phyloP scores from a whole-genome alignment of 495 filamentous ascomycete genomes.

The Penicillium diatomitis region DNA sequence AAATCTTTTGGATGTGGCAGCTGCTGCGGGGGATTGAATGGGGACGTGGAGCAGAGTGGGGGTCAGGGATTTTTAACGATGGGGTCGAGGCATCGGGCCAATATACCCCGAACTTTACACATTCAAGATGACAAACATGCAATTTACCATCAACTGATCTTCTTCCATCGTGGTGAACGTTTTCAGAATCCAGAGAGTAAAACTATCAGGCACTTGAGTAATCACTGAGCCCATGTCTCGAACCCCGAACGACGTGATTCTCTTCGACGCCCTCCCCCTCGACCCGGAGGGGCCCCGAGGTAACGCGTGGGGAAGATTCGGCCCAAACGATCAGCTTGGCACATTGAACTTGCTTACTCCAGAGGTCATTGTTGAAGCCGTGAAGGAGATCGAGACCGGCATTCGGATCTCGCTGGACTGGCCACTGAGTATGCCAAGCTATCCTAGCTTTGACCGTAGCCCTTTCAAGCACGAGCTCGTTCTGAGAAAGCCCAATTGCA shows the following conservation, averaged over 20 bases:
- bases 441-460: slow-evolving; percentile 27
- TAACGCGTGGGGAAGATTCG: slow-evolving; percentile 47
- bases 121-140: too few species aligned
- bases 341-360: slow-evolving; percentile 45
- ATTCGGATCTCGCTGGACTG: slow-evolving; percentile 42
- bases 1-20: too few species aligned
- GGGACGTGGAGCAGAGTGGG: too few species aligned
- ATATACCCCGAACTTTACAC: too few species aligned
- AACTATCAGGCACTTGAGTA: background rate
- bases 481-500: slow-evolving; percentile 22
- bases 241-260: slow-evolving; percentile 1
- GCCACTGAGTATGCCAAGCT: slow-evolving; percentile 29
- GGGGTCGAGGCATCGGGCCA: too few species aligned
- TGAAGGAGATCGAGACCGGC: slow-evolving; percentile 44
- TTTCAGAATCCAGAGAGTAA: too few species aligned
- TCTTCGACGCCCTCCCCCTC: slow-evolving; percentile 41
- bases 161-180: too few species aligned
- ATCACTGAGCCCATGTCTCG: slow-evolving; percentile 2
- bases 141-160: too few species aligned
- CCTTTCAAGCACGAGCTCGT: slow-evolving; percentile 30
- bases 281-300: slow-evolving; percentile 35
- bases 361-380: slow-evolving; percentile 38
- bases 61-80: too few species aligned
- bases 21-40: too few species aligned
- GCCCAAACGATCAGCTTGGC: slow-evolving; percentile 39